phyloP scores from a whole-genome alignment of 768 basidiomycete genomes.

The Royoungia palumana region DNA sequence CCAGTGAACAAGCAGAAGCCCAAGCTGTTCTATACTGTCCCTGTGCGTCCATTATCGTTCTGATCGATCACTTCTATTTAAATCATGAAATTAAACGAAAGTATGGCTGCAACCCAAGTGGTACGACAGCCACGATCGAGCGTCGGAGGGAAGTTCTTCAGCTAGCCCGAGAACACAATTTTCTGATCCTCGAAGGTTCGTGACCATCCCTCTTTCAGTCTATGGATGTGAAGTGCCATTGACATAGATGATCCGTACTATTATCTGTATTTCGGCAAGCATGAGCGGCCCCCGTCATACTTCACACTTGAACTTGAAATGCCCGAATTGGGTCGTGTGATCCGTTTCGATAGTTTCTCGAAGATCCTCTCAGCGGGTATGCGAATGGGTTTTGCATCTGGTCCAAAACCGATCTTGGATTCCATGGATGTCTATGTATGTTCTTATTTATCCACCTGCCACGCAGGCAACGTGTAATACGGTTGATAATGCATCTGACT shows the following conservation, averaged over 20 bases:
- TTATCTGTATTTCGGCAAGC: conserved; percentile 70
- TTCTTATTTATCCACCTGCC: conserved; percentile 16
- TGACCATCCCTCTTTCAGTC: neutral
- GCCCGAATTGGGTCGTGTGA: conserved; percentile 68
- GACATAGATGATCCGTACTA: conserved; percentile 74
- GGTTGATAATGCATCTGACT: conserved; percentile 7
- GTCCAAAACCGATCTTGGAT: conserved; percentile 62
- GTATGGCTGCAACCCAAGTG: conserved; percentile 88
- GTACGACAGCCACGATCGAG: conserved; percentile 67
- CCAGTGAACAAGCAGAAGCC: conserved; percentile 67
- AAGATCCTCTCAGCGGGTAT: conserved; percentile 79
- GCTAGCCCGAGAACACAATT: conserved; percentile 67
- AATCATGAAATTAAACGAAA: conserved; percentile 22
- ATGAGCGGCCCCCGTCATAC: conserved; percentile 68
- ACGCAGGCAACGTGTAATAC: conserved; percentile 6
- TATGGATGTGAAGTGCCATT: neutral
- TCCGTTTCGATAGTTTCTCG: conserved; percentile 88
- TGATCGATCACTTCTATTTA: conserved; percentile 3
- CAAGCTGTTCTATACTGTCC: conserved; percentile 78
- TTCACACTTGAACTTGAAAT: conserved; percentile 73
- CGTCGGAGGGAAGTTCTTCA: conserved; percentile 69
- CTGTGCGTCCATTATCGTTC: conserved; percentile 39
- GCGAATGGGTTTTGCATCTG: conserved; percentile 78
- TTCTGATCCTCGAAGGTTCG: conserved; percentile 83
- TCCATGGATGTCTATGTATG: conserved; percentile 70